These are phyloP conservation scores for Polygonum maritimum DNA, from an alignment of 148 eudicot species.

Conservation along the genomic window DNA sequence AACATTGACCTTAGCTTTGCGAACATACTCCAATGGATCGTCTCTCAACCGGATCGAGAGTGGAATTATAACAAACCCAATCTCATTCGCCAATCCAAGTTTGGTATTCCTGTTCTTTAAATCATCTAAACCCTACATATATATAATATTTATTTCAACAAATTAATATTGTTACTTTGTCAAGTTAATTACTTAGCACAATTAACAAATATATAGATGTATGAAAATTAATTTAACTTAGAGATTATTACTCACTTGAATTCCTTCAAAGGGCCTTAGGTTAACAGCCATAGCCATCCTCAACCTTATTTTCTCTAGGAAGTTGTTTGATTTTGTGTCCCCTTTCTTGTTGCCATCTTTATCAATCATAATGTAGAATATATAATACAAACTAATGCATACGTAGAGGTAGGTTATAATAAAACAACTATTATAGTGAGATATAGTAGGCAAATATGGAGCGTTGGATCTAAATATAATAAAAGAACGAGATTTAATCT, in stretches of 20 bases:
- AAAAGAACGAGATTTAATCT: no score
- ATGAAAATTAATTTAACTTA: neutral
- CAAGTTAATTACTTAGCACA: neutral
- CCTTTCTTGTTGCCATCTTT: neutral
- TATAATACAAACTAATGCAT: neutral
- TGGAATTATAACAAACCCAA: neutral
- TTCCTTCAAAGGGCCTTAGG: neutral
- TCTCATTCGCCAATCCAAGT: neutral
- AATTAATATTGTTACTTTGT: neutral
- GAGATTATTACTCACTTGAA: neutral
- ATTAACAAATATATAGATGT: neutral
- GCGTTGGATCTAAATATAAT: no score
- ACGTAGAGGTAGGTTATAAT: neutral
- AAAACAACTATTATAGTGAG: neutral
- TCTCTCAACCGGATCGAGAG: neutral
- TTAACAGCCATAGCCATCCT: neutral
- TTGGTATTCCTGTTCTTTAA: neutral
- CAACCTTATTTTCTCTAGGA: neutral
- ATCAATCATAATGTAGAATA: neutral
- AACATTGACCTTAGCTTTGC: neutral
- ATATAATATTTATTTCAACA: neutral
- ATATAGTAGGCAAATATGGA: no score
- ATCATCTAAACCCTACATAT: neutral
- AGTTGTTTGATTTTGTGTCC: neutral
- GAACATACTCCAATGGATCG: conserved; percentile 4